Conservation (phyloP, 371 early-diverging fungal genomes). For the Mucor irregularis region DNA sequence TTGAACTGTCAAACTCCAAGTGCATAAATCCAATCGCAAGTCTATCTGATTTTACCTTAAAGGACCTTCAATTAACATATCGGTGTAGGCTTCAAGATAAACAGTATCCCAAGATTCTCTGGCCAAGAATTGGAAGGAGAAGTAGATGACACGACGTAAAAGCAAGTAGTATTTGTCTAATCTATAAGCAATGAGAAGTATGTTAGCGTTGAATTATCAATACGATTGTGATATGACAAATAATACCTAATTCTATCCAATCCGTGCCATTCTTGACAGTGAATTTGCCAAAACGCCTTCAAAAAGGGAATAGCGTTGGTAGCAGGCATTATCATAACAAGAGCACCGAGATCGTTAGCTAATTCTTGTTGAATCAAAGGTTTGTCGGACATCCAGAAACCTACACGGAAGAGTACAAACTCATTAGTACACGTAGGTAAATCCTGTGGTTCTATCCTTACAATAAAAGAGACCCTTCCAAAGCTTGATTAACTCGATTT, state of each 20-base stretch:
- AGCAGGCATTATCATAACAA: constrained; percentile 62
- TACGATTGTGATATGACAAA: neutral
- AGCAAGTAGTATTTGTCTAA: constrained; percentile 88
- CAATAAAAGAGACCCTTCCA: constrained; percentile 96
- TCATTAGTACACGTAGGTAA: neutral
- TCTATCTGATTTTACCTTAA: constrained; percentile 58
- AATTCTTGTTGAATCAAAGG: constrained; percentile 88
- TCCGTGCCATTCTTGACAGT: constrained; percentile 83
- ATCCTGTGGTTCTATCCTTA: too few species aligned
- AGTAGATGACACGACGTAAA: constrained; percentile 71
- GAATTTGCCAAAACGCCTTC: constrained; percentile 81
- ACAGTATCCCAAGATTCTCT: constrained; percentile 65
- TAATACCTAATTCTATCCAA: constrained; percentile 81
- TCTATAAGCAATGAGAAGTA: constrained; percentile 35
- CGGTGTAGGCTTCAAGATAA: constrained; percentile 58
- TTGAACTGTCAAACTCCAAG: too few species aligned
- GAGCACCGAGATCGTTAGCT: constrained; percentile 72
- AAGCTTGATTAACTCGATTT: constrained; percentile 77
- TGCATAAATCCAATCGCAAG: neutral
- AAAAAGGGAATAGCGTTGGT: constrained; percentile 64
- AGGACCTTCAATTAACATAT: constrained; percentile 67
- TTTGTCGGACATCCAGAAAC: constrained; percentile 96
- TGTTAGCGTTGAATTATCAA: too few species aligned
- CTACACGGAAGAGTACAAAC: constrained; percentile 35
- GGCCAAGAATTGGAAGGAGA: constrained; percentile 69